Evolutionary conservation across 331 rosid species (phyloP), one percentile per base, ranked within the genome.

Genomic region (Stylosanthes scabra): DNA sequence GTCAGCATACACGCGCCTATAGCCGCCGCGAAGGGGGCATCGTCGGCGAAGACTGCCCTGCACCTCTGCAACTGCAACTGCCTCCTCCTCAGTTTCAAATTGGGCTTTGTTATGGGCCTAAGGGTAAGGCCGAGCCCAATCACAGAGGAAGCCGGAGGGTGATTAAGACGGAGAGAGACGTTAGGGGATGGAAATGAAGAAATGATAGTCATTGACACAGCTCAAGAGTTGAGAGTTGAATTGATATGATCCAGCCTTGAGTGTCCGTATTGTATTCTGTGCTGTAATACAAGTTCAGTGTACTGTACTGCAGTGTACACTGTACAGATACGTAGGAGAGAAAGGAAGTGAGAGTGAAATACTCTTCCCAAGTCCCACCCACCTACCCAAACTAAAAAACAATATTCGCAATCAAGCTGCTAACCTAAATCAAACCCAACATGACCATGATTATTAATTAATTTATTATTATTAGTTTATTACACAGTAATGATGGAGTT

Each of bases 1-100:
- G 81, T 81, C 56, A 95, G 88, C 85, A 95, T 74, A 72, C 89
- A 92, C 31, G 97, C 93, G 8, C 96, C 97, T 78, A 94, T 90
- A 11, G 97, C 97, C 1, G 86, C 82, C 20, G 88, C 92, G 29
- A 90, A 84, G 1, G 99, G 99, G 9, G 92, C 97, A 40, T 95
- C 97, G 9, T 82, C 82, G 11, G 87, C 57, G 39, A 95, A 52
- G 0, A 80, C 15, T 0, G 85, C 88, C 25, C 44, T 65, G 68
- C 85, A 80, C 0, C 42, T 62, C 47, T 42, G 25, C 8, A 5
- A 7, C 0, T 37, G 64, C 9, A 5, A 7, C 0, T 37, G 64
- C 9, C 5, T n/a, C 4, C 8, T 40, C 27, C 66, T 54, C 52
- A 70, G 49, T 3, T 59, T 74, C 60, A 42, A 8, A 14, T 15